These are phyloP conservation scores for Alnus glutinosa DNA, from an alignment of 306 rosid genomes.

Conservation along the genomic window DNA sequence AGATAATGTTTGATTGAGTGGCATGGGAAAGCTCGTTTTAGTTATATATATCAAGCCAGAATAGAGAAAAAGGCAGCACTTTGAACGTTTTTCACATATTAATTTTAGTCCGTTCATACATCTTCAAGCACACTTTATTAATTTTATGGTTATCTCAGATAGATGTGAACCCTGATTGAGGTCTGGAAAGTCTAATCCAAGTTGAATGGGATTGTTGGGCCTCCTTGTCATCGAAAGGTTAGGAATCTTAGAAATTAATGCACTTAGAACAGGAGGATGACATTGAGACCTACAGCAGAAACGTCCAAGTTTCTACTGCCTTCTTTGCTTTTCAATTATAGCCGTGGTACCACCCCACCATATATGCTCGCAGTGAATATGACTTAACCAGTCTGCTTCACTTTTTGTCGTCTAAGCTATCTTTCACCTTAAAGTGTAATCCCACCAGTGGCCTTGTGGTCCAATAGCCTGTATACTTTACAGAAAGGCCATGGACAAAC, in stretches of 20 bases:
- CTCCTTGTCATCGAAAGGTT: not conserved
- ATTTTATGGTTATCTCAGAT: not conserved
- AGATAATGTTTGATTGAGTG: not conserved
- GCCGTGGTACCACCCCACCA: slow-evolving; percentile 6
- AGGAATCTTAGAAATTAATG: not conserved
- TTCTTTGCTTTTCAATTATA: not conserved
- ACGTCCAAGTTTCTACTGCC: not conserved
- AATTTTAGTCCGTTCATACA: not conserved
- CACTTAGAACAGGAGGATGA: not conserved
- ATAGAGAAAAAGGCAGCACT: not conserved
- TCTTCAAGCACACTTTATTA: not conserved
- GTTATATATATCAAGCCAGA: not conserved
- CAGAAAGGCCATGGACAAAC: not conserved
- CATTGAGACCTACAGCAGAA: not conserved
- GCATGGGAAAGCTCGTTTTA: not conserved
- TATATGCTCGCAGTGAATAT: not conserved
- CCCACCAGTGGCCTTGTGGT: slow-evolving; percentile 22
- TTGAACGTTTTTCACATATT: not conserved
- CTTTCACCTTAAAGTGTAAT: not conserved
- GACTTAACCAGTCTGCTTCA: slow-evolving; percentile 22
- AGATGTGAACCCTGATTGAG: not conserved
- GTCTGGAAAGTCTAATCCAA: not conserved
- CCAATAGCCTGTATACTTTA: not conserved
- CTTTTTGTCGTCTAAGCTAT: not conserved
- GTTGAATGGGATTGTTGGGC: not conserved